Base-by-base conservation (phyloP, 257 asterid species). In the Nicotiana obtusifolia region DNA sequence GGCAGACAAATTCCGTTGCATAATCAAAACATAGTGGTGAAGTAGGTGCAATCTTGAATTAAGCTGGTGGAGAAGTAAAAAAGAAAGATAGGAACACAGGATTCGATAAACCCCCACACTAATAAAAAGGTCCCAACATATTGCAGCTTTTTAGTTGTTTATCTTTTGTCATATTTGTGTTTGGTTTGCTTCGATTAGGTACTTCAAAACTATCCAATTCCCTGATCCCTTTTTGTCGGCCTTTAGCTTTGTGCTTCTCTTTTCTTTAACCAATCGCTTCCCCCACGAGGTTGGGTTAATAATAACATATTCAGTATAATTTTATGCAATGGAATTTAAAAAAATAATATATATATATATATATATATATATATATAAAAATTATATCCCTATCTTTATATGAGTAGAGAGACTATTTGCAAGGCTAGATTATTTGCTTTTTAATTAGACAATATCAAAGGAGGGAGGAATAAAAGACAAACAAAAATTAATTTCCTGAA, bases 161-260 rank as follows among this genome's bases (percentile, higher is more conserved):
- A 75, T 47, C 26, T 49, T 41, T 49, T 49, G 80, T 49, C 80
- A 24, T 75, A 26, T 28, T 15, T 15, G 17, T 73, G 79, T 30
- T 49, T 75, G 62, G 62, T 75, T 24, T 49, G 31, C 26, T 49
- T 75, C 5, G 37, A 24, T 73, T 44, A 47, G 44, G 16, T 24
- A 26, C 44, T 75, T 49, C 62, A 75, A 24, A 49, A 75, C 78
- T 71, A 71, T 71, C 78, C 78, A 71, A 71, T 44, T 44, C 20
- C n/a, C 4, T 71, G 22, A 22, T 0, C 16, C 79, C 62, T 15
- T 75, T 75, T 49, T 26, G 37, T 49, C 80, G 10, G 26, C 5
- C 62, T 13, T 15, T 49, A 75, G 62, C 26, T 24, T 47, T 47
- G 20, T 44, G 0, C 8, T 73, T 47, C 57, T 47, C 5, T 5